Evolutionary conservation across 352 stramenopile genomes (phyloP), one percentile per base, ranked within the genome.

Genomic region (Globisporangium cylindrosporum): DNA sequence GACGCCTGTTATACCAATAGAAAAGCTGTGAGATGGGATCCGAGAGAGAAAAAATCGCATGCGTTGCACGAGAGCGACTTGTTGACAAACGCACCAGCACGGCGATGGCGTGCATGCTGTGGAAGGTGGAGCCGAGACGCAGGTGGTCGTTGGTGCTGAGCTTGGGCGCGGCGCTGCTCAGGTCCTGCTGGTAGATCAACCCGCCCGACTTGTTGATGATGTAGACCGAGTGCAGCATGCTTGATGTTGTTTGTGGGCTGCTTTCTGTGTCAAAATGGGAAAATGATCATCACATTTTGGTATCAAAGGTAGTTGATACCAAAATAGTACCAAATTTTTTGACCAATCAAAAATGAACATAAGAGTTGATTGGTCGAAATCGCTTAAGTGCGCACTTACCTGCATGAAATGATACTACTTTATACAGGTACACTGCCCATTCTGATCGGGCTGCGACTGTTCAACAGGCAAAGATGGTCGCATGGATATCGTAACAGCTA

Each of bases 161-260:
- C 65, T 90, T 89, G 36, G 93, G 90, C 51, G 92, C 92, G 1
- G 79, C 76, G 5, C 78, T 68, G 64, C 90, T 97, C 62, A 98
- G 79, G 71, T 98, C 89, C 75, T 97, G 85, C 74, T 97, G 92
- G 78, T 97, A 98, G 64, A 98, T 92, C 53, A 98, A 80, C 5
- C 93, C 92, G 38, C 94, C 94, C 3, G 92, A 92, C 79, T 97
- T 97, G 77, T 98, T 98, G 76, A 98, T 97, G 74, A 98, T 91
- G 70, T 98, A 98, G 48, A 98, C 80, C 66, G 95, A 96, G 57
- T 96, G 84, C 67, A 97, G 86, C 90, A 97, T 97, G 86, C 90
- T 97, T 97, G 14, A 58, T 73, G n/a, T 14, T 38, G 36, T 20
- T 29, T 46, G 57, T 22, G 15, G 54, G 10, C 56, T 38, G 34